Evolutionary conservation across 768 basidiomycete genomes (phyloP).

Genomic region (Brasilioporus rufonigricans): DNA sequence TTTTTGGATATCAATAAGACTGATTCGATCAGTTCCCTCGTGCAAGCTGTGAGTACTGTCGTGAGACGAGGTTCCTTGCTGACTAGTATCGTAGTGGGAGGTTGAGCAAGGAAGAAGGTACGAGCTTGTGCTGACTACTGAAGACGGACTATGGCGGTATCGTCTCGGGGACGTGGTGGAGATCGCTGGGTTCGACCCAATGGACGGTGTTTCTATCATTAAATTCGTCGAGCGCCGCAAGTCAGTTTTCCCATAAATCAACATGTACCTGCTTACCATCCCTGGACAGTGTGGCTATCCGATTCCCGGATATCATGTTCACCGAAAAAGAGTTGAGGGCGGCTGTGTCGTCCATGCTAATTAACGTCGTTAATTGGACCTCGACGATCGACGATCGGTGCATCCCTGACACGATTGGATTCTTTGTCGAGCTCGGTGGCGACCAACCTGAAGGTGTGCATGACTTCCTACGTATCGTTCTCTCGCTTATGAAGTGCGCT

Average conservation of each 20-base stretch:
- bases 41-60: not conserved
- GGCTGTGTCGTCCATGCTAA: not conserved
- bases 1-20: conserved; percentile 16
- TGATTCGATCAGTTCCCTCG: not conserved
- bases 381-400: conserved; percentile 1
- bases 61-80: too few species aligned
- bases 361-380: conserved; percentile 8
- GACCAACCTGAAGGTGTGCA: not conserved
- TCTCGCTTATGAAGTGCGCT: not conserved
- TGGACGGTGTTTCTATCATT: conserved; percentile 16
- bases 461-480: not conserved
- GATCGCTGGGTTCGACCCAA: conserved; percentile 20
- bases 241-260: not conserved
- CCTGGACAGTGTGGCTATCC: conserved; percentile 2
- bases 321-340: conserved; percentile 11
- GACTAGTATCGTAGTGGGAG: too few species aligned
- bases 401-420: conserved; percentile 5
- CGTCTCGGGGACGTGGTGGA: too few species aligned
- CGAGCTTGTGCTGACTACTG: conserved; percentile 18
- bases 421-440: conserved; percentile 14
- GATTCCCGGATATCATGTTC: conserved; percentile 11
- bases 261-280: not conserved
- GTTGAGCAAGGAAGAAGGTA: conserved; percentile 13
- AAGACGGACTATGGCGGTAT: too few species aligned
- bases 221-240: conserved; percentile 14